A percentile compares a stretch with the other conserved stretches of the same genome.
Evolutionary conservation across 2,329 filamentous ascomycete genomes (phyloP).

Genomic region (Aspergillus ruber): DNA sequence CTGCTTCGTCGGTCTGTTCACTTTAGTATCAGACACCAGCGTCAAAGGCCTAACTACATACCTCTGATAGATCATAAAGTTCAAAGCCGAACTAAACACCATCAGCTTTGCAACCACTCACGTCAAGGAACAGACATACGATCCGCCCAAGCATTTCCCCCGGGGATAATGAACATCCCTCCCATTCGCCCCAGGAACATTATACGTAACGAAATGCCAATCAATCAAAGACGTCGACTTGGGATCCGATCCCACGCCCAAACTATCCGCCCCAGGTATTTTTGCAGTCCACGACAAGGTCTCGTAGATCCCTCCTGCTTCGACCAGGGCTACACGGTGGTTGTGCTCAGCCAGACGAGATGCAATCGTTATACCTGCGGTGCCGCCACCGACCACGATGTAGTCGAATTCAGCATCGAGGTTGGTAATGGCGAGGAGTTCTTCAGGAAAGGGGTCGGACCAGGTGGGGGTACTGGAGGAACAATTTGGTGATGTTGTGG

Average conservation of each 20-base stretch:
- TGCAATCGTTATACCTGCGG: conserved; percentile 37
- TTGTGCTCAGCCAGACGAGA: conserved; percentile 46
- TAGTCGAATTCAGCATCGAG: conserved; percentile 21
- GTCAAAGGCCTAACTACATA: not conserved
- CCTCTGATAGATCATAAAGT: conserved; percentile 31
- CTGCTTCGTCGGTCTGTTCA: conserved; percentile 17
- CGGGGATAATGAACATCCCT: conserved; percentile 23
- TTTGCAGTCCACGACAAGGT: conserved; percentile 50
- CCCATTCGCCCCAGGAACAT: conserved; percentile 43
- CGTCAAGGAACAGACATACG: conserved; percentile 15
- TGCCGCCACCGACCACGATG: conserved; percentile 34
- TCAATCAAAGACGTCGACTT: conserved; percentile 41
- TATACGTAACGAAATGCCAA: conserved; percentile 43
- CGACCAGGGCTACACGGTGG: conserved; percentile 34
- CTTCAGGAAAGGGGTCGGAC: not conserved
- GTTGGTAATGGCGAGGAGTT: conserved; percentile 1
- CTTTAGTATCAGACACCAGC: not conserved
- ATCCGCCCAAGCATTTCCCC: conserved; percentile 24
- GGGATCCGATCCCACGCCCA: conserved; percentile 17
- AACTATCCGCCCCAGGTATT: conserved; percentile 29
- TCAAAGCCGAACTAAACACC: conserved; percentile 21
- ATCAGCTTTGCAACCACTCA: not conserved
- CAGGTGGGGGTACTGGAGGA: too few species aligned
- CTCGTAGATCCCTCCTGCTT: conserved; percentile 42
- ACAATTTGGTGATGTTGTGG: not conserved